A percentile compares a stretch with the other conserved stretches of the same genome.
These are phyloP conservation scores for Phyllostachys edulis DNA, from an alignment of 176 grass and related monocot genomes.

Conservation along the genomic window DNA sequence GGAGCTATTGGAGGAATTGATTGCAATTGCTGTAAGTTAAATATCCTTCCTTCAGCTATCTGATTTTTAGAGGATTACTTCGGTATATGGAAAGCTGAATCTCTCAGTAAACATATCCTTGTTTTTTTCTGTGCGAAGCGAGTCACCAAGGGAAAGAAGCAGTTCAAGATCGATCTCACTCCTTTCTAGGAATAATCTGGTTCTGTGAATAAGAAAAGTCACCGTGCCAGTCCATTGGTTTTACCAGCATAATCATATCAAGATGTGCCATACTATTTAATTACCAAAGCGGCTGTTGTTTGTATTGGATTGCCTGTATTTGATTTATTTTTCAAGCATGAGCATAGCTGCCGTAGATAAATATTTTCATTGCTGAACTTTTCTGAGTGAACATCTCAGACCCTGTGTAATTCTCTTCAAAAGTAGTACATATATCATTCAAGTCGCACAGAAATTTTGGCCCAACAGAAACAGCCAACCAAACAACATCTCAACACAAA, in stretches of 20 bases:
- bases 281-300: background rate
- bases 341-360: background rate
- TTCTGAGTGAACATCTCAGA: no score
- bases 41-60: background rate
- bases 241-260: background rate
- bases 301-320: background rate
- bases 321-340: background rate
- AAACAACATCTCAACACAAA: no score
- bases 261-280: background rate
- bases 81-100: constrained; percentile 2
- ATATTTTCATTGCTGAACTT: background rate
- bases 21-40: constrained; percentile 80
- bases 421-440: no score
- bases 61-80: background rate
- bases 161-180: constrained; percentile 74
- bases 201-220: background rate
- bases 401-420: no score
- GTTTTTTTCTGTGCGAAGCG: constrained; percentile 30
- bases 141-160: constrained; percentile 79
- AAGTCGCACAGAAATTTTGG: no score
- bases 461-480: no score
- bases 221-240: background rate
- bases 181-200: constrained; percentile 47
- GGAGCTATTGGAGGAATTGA: constrained; percentile 81
- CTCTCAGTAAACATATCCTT: background rate